These are phyloP conservation scores for Brassica napus DNA, from an alignment of 345 rosid genomes.

Conservation along the genomic window DNA sequence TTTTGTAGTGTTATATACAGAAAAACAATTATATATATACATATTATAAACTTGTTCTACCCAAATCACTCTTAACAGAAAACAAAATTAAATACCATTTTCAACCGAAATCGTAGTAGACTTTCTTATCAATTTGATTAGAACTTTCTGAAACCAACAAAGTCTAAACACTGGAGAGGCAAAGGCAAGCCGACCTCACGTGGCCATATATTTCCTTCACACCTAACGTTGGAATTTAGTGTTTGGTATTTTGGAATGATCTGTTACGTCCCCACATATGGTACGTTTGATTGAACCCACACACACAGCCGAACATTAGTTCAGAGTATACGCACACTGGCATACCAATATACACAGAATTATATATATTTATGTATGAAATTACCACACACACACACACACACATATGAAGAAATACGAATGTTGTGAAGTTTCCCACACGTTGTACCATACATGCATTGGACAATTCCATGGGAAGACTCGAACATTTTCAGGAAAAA, in stretches of 20 bases:
- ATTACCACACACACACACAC: not conserved
- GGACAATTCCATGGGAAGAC: constrained; percentile 47
- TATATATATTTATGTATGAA: not conserved
- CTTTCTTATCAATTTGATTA: not conserved
- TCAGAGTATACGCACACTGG: not conserved
- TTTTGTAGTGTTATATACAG: no score
- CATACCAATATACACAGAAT: not conserved
- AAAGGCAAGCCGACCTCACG: constrained; percentile 11
- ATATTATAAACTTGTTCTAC: not conserved
- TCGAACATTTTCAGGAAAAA: constrained; percentile 4
- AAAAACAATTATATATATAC: no score
- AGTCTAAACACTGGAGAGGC: not conserved
- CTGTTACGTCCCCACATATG: not conserved
- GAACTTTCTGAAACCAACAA: not conserved
- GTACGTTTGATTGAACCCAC: not conserved
- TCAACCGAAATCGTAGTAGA: not conserved
- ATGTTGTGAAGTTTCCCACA: constrained; percentile 23
- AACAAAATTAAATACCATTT: not conserved
- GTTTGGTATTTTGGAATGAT: constrained; percentile 9
- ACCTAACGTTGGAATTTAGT: constrained; percentile 19
- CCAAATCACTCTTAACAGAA: not conserved
- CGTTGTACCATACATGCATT: constrained; percentile 1
- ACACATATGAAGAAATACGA: not conserved
- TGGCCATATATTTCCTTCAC: constrained; percentile 10
- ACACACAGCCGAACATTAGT: not conserved